Evolutionary conservation across 2,329 filamentous ascomycete genomes (phyloP).

Genomic region (Xylariaceae sp.): DNA sequence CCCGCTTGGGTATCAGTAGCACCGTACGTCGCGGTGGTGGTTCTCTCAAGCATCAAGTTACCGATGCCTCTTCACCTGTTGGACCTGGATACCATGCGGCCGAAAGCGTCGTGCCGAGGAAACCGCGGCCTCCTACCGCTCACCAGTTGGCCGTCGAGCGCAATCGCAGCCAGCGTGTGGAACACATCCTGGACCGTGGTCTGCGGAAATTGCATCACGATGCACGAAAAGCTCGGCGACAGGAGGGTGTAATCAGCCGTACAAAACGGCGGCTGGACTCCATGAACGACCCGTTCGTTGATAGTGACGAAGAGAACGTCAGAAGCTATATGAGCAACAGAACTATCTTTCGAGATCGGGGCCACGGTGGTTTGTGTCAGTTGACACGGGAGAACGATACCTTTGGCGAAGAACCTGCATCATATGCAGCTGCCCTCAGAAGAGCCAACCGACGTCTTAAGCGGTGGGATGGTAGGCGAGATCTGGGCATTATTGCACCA

Average conservation of each 20-base stretch:
- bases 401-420: conserved; percentile 67
- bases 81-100: conserved; percentile 44
- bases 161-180: conserved; percentile 73
- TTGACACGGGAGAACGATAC: conserved; percentile 61
- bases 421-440: conserved; percentile 61
- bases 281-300: conserved; percentile 51
- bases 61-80: conserved; percentile 57
- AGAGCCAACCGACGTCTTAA: conserved; percentile 60
- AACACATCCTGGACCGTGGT: conserved; percentile 73
- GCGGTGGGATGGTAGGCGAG: conserved; percentile 57
- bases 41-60: conserved; percentile 53
- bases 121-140: conserved; percentile 70
- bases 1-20: conserved; percentile 34
- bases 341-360: conserved; percentile 48
- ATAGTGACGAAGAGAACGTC: conserved; percentile 57
- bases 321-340: conserved; percentile 31
- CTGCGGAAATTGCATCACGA: conserved; percentile 61
- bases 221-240: conserved; percentile 55
- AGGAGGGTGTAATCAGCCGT: conserved; percentile 62
- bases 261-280: conserved; percentile 59
- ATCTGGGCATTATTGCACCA: conserved; percentile 43
- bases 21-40: conserved; percentile 41
- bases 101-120: conserved; percentile 52
- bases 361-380: conserved; percentile 60
- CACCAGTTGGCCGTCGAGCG: conserved; percentile 78